A percentile compares a stretch with the other conserved stretches of the same genome.
Conservation (phyloP, 495 filamentous ascomycete genomes). For the Pseudomonodictys pantanalensis region DNA sequence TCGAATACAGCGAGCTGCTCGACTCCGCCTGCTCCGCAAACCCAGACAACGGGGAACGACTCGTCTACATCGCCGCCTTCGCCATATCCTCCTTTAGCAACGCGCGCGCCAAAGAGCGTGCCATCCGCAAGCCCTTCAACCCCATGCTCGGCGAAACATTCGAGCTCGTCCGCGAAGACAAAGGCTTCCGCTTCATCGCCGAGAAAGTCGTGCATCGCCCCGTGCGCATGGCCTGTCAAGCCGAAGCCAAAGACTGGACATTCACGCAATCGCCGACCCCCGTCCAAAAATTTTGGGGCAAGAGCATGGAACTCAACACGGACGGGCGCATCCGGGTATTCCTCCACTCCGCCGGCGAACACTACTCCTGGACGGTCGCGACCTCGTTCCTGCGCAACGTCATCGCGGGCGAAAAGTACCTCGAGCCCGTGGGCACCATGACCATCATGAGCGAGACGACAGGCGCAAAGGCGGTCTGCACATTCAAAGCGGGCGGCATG, state of each 20-base stretch:
- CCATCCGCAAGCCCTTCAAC: constrained; percentile 97
- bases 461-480: constrained; percentile 72
- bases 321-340: constrained; percentile 78
- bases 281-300: constrained; percentile 97
- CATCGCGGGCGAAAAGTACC: constrained; percentile 96
- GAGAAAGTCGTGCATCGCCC: constrained; percentile 94
- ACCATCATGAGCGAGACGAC: constrained; percentile 75
- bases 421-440: constrained; percentile 90
- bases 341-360: constrained; percentile 68
- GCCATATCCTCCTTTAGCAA: constrained; percentile 79
- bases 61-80: constrained; percentile 85
- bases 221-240: constrained; percentile 88
- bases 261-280: constrained; percentile 83
- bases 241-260: constrained; percentile 78
- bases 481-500: constrained; percentile 92
- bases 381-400: constrained; percentile 93
- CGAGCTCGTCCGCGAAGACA: constrained; percentile 85
- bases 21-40: constrained; percentile 65
- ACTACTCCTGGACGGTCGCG: constrained; percentile 78
- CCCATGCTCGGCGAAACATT: constrained; percentile 96
- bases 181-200: constrained; percentile 81
- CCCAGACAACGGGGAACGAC: constrained; percentile 59
- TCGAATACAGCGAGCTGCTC: constrained; percentile 85
- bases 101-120: constrained; percentile 77
- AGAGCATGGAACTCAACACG: constrained; percentile 86